phyloP scores from a whole-genome alignment of 2,329 filamentous ascomycete species.

The Lecanicillium sp. region DNA sequence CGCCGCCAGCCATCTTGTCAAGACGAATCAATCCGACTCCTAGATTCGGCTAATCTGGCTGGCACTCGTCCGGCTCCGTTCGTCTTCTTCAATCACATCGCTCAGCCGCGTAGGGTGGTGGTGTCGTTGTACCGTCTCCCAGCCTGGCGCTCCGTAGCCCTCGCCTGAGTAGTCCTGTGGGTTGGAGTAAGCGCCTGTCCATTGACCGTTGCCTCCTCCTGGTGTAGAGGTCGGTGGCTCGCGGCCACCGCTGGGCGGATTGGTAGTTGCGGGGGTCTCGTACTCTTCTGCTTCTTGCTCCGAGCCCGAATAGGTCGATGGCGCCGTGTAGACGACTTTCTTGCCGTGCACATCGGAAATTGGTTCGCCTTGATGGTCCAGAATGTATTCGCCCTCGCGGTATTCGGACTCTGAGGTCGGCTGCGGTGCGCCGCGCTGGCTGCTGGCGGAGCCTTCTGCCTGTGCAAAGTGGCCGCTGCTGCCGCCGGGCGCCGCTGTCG shows the following conservation, averaged over 20 bases:
- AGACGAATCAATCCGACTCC: conserved; percentile 7
- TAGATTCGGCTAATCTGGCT: conserved; percentile 50
- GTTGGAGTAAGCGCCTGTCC: conserved; percentile 36
- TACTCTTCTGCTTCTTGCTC: conserved; percentile 52
- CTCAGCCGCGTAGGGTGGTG: conserved; percentile 85
- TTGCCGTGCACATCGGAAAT: conserved; percentile 55
- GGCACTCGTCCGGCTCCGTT: conserved; percentile 68
- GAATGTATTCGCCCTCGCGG: conserved; percentile 60
- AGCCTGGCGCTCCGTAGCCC: conserved; percentile 61
- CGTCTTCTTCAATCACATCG: conserved; percentile 81
- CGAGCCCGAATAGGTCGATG: conserved; percentile 41
- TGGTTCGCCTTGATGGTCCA: conserved; percentile 56
- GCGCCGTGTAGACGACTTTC: conserved; percentile 47
- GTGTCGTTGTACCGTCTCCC: conserved; percentile 72
- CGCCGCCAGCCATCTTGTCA: too few species aligned
- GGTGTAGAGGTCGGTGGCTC: conserved; percentile 26
- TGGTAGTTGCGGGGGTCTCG: conserved; percentile 44
- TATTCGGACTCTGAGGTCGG: conserved; percentile 8
- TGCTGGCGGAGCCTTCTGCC: conserved; percentile 13
- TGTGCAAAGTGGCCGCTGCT: not conserved
- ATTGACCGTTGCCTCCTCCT: conserved; percentile 27
- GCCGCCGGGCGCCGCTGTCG: not conserved
- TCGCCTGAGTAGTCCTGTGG: conserved; percentile 59
- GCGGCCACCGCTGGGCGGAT: conserved; percentile 30
- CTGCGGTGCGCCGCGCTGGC: not conserved